Evolutionary conservation across 345 rosid species (phyloP).

Genomic region (Laguncularia racemosa): DNA sequence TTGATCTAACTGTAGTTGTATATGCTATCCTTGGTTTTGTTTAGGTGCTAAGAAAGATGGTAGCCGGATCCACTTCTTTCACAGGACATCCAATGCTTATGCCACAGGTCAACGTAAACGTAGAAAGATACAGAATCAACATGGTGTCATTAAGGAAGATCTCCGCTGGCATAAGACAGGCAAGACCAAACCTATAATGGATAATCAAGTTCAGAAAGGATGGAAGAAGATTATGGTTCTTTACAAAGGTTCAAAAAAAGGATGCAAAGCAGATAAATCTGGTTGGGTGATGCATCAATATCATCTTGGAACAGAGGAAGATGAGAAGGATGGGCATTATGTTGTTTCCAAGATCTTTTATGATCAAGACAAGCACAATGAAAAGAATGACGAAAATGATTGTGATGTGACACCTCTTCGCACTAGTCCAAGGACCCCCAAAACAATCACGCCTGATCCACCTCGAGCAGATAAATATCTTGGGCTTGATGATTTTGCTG

Average conservation of each 20-base stretch:
- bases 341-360: conserved; percentile 71
- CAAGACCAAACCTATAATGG: conserved; percentile 54
- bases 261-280: conserved; percentile 61
- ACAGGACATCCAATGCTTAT: conserved; percentile 73
- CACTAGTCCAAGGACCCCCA: conserved; percentile 70
- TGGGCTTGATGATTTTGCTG: conserved; percentile 21
- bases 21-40: background rate
- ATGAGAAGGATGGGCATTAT: conserved; percentile 63
- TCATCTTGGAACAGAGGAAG: conserved; percentile 71
- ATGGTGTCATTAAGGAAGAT: conserved; percentile 33
- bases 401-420: conserved; percentile 27
- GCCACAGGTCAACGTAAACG: conserved; percentile 93
- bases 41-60: conserved; percentile 90
- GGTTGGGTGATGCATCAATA: conserved; percentile 92
- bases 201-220: conserved; percentile 59
- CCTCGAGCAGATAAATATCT: conserved; percentile 27
- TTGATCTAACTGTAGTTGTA: no score
- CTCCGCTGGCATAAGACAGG: conserved; percentile 99
- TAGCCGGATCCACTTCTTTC: conserved; percentile 67
- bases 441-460: conserved; percentile 49
- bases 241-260: conserved; percentile 61
- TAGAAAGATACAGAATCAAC: conserved; percentile 54
- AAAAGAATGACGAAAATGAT: conserved; percentile 27
- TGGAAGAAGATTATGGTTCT: conserved; percentile 96
- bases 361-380: conserved; percentile 51